phyloP scores from a whole-genome alignment of 2,329 filamentous ascomycete genomes.

The Tympanopsis confertula region DNA sequence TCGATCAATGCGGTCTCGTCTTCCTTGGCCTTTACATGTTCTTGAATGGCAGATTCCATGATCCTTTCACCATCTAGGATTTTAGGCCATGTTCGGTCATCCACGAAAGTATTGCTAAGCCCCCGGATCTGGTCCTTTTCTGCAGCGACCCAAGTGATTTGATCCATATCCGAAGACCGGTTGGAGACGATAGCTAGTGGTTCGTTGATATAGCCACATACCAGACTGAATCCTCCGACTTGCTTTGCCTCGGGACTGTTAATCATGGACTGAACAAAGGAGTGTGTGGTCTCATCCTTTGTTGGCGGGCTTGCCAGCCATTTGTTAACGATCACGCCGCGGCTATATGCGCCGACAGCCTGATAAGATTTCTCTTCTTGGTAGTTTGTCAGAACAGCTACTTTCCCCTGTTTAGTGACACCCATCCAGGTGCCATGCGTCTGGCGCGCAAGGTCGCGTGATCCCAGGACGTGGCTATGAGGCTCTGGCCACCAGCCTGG shows the following conservation, averaged over 20 bases:
- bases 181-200: conserved; percentile 50
- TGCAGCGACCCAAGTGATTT: conserved; percentile 36
- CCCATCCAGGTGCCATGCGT: conserved; percentile 55
- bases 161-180: conserved; percentile 36
- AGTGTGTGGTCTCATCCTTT: conserved; percentile 24
- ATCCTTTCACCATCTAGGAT: conserved; percentile 42
- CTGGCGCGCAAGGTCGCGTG: conserved; percentile 46
- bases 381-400: conserved; percentile 55
- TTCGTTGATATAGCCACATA: conserved; percentile 42
- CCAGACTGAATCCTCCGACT: conserved; percentile 51
- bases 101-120: conserved; percentile 48
- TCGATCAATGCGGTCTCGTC: conserved; percentile 35
- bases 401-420: conserved; percentile 44
- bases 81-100: conserved; percentile 49
- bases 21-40: conserved; percentile 26
- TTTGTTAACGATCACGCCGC: conserved; percentile 47
- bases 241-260: conserved; percentile 38
- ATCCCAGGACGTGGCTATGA: conserved; percentile 41
- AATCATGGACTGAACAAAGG: conserved; percentile 21
- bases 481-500: conserved; percentile 48
- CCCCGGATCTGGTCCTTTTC: conserved; percentile 38
- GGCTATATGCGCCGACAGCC: conserved; percentile 30
- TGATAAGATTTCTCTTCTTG: conserved; percentile 36
- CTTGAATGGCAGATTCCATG: conserved; percentile 32
- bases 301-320: conserved; percentile 35